phyloP scores from a whole-genome alignment of 192 early-diverging fungal genomes.

The Dissophora ornata region DNA sequence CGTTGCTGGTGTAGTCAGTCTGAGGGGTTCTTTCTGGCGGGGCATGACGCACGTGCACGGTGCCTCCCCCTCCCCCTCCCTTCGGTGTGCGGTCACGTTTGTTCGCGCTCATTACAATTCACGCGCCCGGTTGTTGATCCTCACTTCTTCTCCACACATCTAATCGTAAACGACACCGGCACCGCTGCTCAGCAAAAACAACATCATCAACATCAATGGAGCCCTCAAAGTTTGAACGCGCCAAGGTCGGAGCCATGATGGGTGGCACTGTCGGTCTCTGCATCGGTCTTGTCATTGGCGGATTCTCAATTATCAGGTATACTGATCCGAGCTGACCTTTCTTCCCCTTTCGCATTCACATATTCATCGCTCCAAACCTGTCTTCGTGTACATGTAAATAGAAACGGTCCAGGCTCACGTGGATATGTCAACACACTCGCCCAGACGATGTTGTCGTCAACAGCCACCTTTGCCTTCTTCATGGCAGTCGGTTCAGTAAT shows the following conservation, averaged over 20 bases:
- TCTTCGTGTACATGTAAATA: constrained; percentile 46
- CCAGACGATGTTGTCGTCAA: constrained; percentile 78
- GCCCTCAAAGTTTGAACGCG: constrained; percentile 64
- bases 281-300: constrained; percentile 70
- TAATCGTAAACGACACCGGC: neutral
- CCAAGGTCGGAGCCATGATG: constrained; percentile 74
- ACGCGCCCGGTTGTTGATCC: too few species aligned
- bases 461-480: constrained; percentile 86
- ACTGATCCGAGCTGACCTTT: neutral
- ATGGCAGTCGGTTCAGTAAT: constrained; percentile 73
- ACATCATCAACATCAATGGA: constrained; percentile 51
- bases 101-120: too few species aligned
- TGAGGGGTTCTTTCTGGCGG: too few species aligned
- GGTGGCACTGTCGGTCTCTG: constrained; percentile 72
- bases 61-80: too few species aligned
- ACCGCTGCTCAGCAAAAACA: neutral
- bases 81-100: too few species aligned
- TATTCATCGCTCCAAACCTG: too few species aligned
- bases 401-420: constrained; percentile 75
- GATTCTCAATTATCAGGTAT: constrained; percentile 62
- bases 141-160: neutral
- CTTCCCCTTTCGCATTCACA: constrained; percentile 1
- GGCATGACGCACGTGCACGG: too few species aligned
- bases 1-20: too few species aligned
- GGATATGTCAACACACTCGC: constrained; percentile 79